Conservation (phyloP, 139 green algal genomes). For the Coelastrella sp. region DNA sequence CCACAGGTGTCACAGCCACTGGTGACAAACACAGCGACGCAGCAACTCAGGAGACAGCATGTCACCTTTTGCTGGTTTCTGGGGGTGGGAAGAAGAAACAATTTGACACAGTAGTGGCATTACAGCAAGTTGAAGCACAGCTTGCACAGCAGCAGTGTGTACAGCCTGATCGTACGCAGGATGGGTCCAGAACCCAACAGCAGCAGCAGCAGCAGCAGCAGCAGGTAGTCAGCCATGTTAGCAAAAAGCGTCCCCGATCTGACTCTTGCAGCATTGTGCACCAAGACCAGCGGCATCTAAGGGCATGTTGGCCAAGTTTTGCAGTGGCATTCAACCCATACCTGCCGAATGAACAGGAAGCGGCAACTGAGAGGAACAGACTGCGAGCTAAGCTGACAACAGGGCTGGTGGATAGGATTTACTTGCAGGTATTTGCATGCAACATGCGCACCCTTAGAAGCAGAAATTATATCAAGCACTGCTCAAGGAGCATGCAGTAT, state of each 20-base stretch:
- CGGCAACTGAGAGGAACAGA: conserved; percentile 47
- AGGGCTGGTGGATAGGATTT: conserved; percentile 51
- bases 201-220: conserved; percentile 6
- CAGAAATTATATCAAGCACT: too few relatives aligned
- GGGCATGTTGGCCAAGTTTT: neutral
- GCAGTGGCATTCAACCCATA: conserved; percentile 71
- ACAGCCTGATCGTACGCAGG: too few relatives aligned
- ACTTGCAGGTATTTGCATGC: conserved; percentile 51
- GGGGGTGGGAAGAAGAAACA: conserved; percentile 50
- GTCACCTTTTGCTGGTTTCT: conserved; percentile 58
- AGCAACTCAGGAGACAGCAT: neutral
- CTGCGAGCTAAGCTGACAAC: conserved; percentile 55
- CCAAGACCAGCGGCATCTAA: too few relatives aligned
- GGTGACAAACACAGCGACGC: too few relatives aligned
- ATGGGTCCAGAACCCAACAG: too few relatives aligned
- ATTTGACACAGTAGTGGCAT: conserved; percentile 43
- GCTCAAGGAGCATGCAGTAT: neutral
- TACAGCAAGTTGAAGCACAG: conserved; percentile 37
- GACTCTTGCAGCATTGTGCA: neutral
- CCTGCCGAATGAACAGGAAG: conserved; percentile 45
- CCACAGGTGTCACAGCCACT: too few relatives aligned
- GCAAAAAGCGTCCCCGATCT: neutral
- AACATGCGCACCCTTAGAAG: too few relatives aligned
- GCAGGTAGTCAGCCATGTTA: neutral
- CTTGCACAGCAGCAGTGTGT: neutral